Evolutionary conservation across 2,329 filamentous ascomycete genomes (phyloP), one percentile per base, ranked within the genome.

Genomic region (Cadophora gregata): DNA sequence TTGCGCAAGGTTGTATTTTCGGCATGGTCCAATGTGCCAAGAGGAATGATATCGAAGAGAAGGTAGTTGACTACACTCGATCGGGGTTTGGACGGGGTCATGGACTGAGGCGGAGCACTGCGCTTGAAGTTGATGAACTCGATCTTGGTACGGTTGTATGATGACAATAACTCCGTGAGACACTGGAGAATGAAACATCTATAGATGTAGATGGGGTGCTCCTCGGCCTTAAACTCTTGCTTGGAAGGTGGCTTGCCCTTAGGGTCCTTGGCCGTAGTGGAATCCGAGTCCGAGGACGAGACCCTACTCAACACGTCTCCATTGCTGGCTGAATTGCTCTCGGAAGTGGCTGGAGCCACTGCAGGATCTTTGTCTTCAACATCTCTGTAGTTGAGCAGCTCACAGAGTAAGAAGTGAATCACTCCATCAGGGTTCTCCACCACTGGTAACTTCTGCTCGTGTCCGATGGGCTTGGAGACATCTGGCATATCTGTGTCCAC

Each of bases 61-160:
- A 99, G 84, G 75, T 99, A 99, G 78, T 98, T 97, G 69, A 99
- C 83, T 51, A 98, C 91, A 69, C 92, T 93, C 12, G 95, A 94
- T 48, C 96, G 89, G 64, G 96, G 96, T 79, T 98, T 98, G 19
- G 96, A 94, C 5, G 96, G 96, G 1, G 96, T 98, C 69, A 79
- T 77, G 12, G 90, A 90, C 72, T 93, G 90, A 53, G 93, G 86
- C 56, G 95, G 93, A 7, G 93, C 90, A 76, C 94, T 97, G 68
- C 95, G 90, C 72, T 96, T 98, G 81, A 97, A 99, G 78, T 97
- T 98, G 82, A 99, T 97, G 77, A 99, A 98, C 77, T 99, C 96
- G 51, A 99, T 88, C 83, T 99, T 99, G 9, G 93, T 93, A 63
- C 93, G 89, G 73, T 93, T 97, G 81, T 98, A 99, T 75, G 91